Evolutionary conservation across 2,329 filamentous ascomycete genomes (phyloP).

Genomic region (Immersiporthe knoxdaviesiana): DNA sequence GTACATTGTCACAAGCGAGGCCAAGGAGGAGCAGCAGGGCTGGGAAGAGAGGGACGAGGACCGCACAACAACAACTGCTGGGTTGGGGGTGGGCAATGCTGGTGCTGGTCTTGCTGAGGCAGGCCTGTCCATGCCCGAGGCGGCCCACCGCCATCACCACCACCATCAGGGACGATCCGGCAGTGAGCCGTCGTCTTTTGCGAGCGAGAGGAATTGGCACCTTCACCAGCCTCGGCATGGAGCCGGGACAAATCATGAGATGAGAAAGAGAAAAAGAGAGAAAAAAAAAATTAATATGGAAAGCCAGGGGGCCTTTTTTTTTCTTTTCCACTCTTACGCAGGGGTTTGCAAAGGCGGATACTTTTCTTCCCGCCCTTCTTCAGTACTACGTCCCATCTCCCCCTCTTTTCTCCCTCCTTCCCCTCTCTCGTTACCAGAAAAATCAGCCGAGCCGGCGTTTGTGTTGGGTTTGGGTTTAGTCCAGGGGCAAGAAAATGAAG

Average conservation of each 20-base stretch:
- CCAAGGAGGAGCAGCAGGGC: not conserved
- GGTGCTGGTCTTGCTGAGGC: not conserved
- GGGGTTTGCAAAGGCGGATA: not conserved
- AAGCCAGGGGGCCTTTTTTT: not conserved
- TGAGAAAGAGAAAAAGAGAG: not conserved
- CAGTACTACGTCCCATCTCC: not conserved
- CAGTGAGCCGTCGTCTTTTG: conserved; percentile 3
- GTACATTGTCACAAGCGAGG: conserved; percentile 16
- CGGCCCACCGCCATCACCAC: not conserved
- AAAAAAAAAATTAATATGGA: too few species aligned
- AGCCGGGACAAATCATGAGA: conserved; percentile 2
- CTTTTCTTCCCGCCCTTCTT: not conserved
- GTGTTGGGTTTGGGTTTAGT: not conserved
- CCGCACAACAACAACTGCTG: not conserved
- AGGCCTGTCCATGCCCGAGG: not conserved
- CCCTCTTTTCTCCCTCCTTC: not conserved
- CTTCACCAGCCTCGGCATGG: conserved; percentile 3
- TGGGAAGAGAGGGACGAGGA: not conserved
- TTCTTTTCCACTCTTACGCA: not conserved
- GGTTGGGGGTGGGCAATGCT: too few species aligned
- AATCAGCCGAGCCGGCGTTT: not conserved
- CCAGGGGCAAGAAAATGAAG: not conserved
- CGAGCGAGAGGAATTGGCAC: conserved; percentile 1
- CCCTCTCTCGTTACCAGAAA: not conserved
- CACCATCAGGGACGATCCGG: not conserved